Evolutionary conservation across 2,329 filamentous ascomycete genomes (phyloP), one percentile per base, ranked within the genome.

Genomic region (Diaporthe sp.): DNA sequence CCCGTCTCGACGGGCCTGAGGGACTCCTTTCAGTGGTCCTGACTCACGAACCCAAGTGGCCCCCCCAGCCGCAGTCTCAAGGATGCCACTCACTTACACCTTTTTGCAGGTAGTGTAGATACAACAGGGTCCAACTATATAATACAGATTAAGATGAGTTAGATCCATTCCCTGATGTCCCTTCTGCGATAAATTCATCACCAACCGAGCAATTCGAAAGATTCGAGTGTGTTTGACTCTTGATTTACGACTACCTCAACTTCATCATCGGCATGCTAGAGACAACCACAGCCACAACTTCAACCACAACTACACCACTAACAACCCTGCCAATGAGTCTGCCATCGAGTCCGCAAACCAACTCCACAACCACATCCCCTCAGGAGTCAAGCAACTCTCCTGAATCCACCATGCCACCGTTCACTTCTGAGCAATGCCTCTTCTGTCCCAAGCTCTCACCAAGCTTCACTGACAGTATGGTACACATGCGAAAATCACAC

Each of bases 401-500:
- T 37, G 49, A 31, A 2, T 28, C 6, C 34, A 42, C 49, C 3
- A 70, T 70, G 65, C 31, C 47, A 42, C 65, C 25, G 31, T 86
- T 84, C 58, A 75, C 76, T 7, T 78, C 81, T 0, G 78, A 78
- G 9, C 78, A 82, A 49, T 88, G 87, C 74, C 80, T 88, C 4
- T 88, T 89, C 78, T 89, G 88, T 80, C 79, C 80, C 2, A 61
- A 78, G 1, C 49, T 44, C 7, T 83, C 77, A 3, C 13, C 75
- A 0, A 79, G 74, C 28, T 82, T 89, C 9, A 80, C 83, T 1
- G 77, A 81, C 2, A 88, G 84, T 71, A 49, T 88, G 1, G 58
- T 73, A 1, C 89, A 91, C 79, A 90, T 91, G 89, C 83, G 83
- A 39, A 83, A 82, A 25, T 75, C 81, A 3, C 89, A 91, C 77